Percentiles rank a stretch among this genome's conserved stretches.
Evolutionary conservation across 2,329 filamentous ascomycete species (phyloP).

Genomic region (Akanthomyces muscarius): DNA sequence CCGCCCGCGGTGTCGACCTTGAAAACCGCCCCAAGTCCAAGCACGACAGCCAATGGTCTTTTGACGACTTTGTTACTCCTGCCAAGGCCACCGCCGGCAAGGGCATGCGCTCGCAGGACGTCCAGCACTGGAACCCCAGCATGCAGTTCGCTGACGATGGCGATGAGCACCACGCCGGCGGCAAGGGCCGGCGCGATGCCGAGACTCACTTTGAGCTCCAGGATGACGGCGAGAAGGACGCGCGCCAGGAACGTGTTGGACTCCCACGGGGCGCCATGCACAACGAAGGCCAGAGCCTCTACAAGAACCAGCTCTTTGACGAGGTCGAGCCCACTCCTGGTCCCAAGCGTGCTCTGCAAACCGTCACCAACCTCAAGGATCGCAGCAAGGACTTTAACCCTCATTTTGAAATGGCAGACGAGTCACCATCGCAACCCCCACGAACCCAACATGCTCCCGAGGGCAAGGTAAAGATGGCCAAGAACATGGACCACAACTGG

Average conservation of each 20-base stretch:
- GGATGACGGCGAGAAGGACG: conserved; percentile 64
- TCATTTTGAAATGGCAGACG: conserved; percentile 74
- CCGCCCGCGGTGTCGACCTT: conserved; percentile 37
- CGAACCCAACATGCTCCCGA: conserved; percentile 46
- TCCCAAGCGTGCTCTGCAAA: conserved; percentile 49
- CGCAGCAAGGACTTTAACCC: conserved; percentile 72
- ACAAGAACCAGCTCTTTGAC: conserved; percentile 71
- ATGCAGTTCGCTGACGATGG: conserved; percentile 50
- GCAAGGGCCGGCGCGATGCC: conserved; percentile 72
- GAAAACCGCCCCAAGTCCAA: conserved; percentile 51
- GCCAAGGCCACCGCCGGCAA: conserved; percentile 64
- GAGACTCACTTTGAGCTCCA: conserved; percentile 79
- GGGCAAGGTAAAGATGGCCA: conserved; percentile 64
- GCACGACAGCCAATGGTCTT: conserved; percentile 76
- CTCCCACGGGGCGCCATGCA: conserved; percentile 53
- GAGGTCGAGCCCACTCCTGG: conserved; percentile 46
- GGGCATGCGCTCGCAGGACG: conserved; percentile 59
- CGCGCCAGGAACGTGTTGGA: conserved; percentile 41
- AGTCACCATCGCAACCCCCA: conserved; percentile 49
- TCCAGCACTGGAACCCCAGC: conserved; percentile 76
- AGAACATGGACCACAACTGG: conserved; percentile 69
- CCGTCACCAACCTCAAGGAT: conserved; percentile 69
- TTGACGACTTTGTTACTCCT: conserved; percentile 83
- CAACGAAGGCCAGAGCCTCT: conserved; percentile 66
- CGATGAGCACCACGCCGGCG: conserved; percentile 53